Evolutionary conservation across 768 basidiomycete species (phyloP), one percentile per base, ranked within the genome.

Genomic region (Boletus pseudopeckii): DNA sequence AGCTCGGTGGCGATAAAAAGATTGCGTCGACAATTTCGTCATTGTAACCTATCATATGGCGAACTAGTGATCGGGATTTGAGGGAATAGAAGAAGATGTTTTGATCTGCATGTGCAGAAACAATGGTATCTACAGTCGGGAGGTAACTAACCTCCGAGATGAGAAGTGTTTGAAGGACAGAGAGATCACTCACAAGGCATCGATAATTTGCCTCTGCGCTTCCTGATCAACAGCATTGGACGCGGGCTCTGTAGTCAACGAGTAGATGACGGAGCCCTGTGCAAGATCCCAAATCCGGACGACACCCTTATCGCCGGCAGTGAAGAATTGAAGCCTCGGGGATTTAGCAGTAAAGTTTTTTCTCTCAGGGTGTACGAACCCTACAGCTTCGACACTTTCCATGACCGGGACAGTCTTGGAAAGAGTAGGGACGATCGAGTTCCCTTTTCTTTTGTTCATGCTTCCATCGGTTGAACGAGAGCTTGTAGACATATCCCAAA

Each of bases 21-120:
- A 81, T 77, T 5, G 86, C 82, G 63, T 98, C 97, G 47, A 98
- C 88, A 60, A 98, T 94, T 71, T 98, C 96, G 71, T 99, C 97
- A 69, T 98, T 98, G 78, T 88, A 99, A 0, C 97, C 97, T 62
- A 98, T 85, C 60, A 98, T 73, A 62, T 98, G 96, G 17, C 90
- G 86, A 2, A 78, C 75, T 24, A 90, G 72, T 9, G 79, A 74
- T 32, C 78, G 79, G 1, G 82, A 81, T n/a, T 77, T 69, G 8
- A 96, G 74, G 2, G 91, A 93, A 70, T 94, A 85, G 73, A 92
- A 92, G 44, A 94, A 78, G 61, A 99, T 95, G 61, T 98, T 99
- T 72, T 98, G 97, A 70, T 99, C 96, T 22, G 91, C 93, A 67
- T 96, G 95, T 15, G 94, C 75, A 15, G 93, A 90, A 20, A 93